Evolutionary conservation across 257 asterid species (phyloP), one percentile per base, ranked within the genome.

Genomic region (Anisodus acutangulus): DNA sequence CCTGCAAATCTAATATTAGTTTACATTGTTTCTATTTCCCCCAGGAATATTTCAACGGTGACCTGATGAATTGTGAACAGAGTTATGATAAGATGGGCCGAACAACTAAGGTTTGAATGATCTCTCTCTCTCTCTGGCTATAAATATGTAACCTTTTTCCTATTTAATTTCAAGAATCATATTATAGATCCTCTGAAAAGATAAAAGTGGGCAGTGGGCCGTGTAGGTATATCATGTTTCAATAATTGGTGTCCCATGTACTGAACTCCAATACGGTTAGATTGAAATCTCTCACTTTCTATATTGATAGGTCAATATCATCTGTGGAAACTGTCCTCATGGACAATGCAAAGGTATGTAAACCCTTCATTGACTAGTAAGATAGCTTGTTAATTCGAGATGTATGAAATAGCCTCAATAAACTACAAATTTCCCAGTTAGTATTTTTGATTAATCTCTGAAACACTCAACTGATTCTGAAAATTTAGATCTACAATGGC

Each of bases 31-130:
- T 68, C 71, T 86, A 64, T 86, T 86, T 66, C 85, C 86, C 81
- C 78, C 89, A 95, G 99, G 94, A 90, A 84, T 95, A 91, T 90
- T 95, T 90, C 85, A 84, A 87, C 83, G 99, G 97, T 72, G 99
- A 95, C 88, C 86, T 95, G 84, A 74, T 70, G 87, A 88, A 90
- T 69, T 95, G 99, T 67, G 99, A 96, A 91, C 88, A 64, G 74
- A 93, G 91, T 87, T 93, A 76, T 71, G 99, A 96, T 86, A 94
- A 96, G 91, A 80, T 95, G 93, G 99, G 99, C 69, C 99, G 99
- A 62, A 93, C 99, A n/a, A 94, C 98, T 86, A 90, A 94, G 98
- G 99, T 95, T 51, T 51, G 62, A 76, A 51, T 76, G 81, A 76
- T 76, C 74, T 9, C 70, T 80, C 74, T 80, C 39, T 4, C 45